These are phyloP conservation scores for Candida xyloterini DNA, from an alignment of 805 yeast species.

Conservation along the genomic window DNA sequence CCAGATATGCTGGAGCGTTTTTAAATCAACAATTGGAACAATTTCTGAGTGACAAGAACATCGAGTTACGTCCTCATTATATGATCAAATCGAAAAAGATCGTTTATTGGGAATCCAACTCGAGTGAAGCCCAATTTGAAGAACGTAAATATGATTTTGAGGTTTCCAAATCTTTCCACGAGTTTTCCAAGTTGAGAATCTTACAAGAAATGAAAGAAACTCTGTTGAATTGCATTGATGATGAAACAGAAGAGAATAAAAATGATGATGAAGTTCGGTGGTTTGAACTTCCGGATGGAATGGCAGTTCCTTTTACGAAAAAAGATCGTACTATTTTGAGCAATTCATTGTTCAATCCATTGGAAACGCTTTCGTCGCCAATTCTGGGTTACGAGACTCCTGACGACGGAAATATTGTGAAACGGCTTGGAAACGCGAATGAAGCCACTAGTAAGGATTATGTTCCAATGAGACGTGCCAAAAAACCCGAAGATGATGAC, in stretches of 20 bases:
- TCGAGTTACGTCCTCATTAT: slow-evolving; percentile 45
- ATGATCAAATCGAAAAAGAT: slow-evolving; percentile 46
- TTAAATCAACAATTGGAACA: slow-evolving; percentile 52
- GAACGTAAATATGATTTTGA: slow-evolving; percentile 32
- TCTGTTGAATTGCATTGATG: slow-evolving; percentile 45
- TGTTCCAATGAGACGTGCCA: slow-evolving; percentile 66
- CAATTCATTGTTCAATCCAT: slow-evolving; percentile 72
- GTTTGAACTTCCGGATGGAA: slow-evolving; percentile 78
- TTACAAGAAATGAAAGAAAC: slow-evolving; percentile 77
- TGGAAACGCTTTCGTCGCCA: slow-evolving; percentile 30
- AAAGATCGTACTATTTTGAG: slow-evolving; percentile 61
- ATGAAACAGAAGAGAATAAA: slow-evolving; percentile 25
- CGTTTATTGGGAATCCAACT: slow-evolving; percentile 28
- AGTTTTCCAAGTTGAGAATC: slow-evolving; percentile 53
- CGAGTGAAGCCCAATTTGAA: slow-evolving; percentile 27
- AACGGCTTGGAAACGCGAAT: slow-evolving; percentile 24
- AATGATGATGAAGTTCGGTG: slow-evolving; percentile 38
- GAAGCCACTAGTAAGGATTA: slow-evolving; percentile 54
- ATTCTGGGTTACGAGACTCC: slow-evolving; percentile 35
- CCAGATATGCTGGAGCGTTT: slow-evolving; percentile 71
- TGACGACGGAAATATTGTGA: slow-evolving; percentile 53
- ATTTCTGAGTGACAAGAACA: slow-evolving; percentile 33
- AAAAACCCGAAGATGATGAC: slow-evolving; percentile 34
- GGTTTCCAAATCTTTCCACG: slow-evolving; percentile 49
- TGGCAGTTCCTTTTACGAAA: slow-evolving; percentile 52